These are phyloP conservation scores for Aquilaria agallochum DNA, from an alignment of 441 rosid genomes.

Conservation along the genomic window DNA sequence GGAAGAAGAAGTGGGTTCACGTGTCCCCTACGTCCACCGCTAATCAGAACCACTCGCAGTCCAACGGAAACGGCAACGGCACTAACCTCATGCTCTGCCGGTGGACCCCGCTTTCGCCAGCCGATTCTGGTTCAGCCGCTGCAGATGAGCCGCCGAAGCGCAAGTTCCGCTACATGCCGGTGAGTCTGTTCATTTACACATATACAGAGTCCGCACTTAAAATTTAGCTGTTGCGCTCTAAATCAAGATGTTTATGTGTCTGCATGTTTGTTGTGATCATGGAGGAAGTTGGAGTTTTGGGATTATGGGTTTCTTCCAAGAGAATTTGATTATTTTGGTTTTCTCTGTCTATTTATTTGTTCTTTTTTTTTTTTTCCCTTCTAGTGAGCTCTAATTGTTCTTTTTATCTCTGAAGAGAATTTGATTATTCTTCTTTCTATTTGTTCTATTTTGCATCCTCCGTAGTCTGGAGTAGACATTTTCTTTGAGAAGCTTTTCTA, in stretches of 20 bases:
- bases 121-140: constrained; percentile 23
- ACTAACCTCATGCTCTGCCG: constrained; percentile 40
- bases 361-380: background rate
- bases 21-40: constrained; percentile 46
- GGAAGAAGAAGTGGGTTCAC: constrained; percentile 90
- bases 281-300: constrained; percentile 7
- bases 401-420: no score
- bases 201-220: background rate
- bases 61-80: constrained; percentile 34
- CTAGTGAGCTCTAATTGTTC: background rate
- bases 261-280: background rate
- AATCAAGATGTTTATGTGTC: background rate
- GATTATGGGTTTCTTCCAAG: constrained; percentile 1
- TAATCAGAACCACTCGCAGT: constrained; percentile 30
- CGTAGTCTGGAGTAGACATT: no score
- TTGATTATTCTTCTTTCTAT: no score
- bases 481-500: no score
- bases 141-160: constrained; percentile 69
- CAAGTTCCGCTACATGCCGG: constrained; percentile 88
- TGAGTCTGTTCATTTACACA: constrained; percentile 21
- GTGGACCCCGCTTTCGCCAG: constrained; percentile 57
- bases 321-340: no score
- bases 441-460: no score
- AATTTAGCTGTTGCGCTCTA: constrained; percentile 6
- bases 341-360: no score